Percentiles rank a stretch among this genome's conserved stretches.
Evolutionary conservation across 495 filamentous ascomycete species (phyloP).

Genomic region (Daldinia concentrica): DNA sequence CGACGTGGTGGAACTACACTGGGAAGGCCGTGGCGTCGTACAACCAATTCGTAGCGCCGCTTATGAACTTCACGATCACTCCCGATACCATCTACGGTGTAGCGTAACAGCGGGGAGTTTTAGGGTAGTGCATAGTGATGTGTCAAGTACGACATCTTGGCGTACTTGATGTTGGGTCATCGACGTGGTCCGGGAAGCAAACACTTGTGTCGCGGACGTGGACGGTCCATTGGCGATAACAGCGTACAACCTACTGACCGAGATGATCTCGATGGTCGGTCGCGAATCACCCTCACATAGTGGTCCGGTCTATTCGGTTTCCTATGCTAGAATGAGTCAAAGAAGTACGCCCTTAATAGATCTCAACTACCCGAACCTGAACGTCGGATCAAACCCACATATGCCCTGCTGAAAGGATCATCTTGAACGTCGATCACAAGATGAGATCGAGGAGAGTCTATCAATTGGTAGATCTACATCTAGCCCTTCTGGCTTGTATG

Average conservation of each 20-base stretch:
- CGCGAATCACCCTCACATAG: neutral
- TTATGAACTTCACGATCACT: slow-evolving; percentile 45
- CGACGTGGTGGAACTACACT: slow-evolving; percentile 50
- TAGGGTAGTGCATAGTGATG: slow-evolving; percentile 17
- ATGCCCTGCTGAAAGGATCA: neutral
- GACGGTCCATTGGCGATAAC: slow-evolving; percentile 8
- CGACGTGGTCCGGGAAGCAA: slow-evolving; percentile 17
- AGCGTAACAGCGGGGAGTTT: slow-evolving; percentile 32
- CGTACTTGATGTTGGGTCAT: slow-evolving; percentile 14
- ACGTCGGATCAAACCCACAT: neutral
- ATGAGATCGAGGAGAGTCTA: neutral
- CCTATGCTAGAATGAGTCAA: neutral
- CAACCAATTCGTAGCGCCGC: slow-evolving; percentile 38
- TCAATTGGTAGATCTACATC: neutral
- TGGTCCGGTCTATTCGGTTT: neutral
- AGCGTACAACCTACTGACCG: neutral
- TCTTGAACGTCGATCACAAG: neutral
- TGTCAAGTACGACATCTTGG: slow-evolving; percentile 22
- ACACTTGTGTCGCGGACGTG: slow-evolving; percentile 28
- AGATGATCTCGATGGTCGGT: slow-evolving; percentile 1
- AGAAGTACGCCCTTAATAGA: neutral
- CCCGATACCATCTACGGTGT: slow-evolving; percentile 44
- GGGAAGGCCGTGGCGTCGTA: slow-evolving; percentile 43
- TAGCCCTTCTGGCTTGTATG: neutral
- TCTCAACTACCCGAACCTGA: neutral